phyloP scores from a whole-genome alignment of 768 basidiomycete species.

The Hortiboletus flavorubellus region DNA sequence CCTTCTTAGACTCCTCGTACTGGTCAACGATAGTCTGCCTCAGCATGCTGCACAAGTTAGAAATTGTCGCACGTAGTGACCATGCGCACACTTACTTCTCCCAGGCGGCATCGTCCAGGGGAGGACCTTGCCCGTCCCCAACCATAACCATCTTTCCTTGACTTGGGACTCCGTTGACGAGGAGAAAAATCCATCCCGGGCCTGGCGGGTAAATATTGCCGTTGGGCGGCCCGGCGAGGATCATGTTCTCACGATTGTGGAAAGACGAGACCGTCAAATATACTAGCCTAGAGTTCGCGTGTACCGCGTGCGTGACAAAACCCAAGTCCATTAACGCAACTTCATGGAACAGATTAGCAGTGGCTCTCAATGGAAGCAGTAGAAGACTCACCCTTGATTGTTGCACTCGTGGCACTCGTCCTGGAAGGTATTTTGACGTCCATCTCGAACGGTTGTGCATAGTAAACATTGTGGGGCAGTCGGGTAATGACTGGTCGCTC shows the following conservation, averaged over 20 bases:
- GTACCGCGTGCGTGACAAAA: conserved; percentile 75
- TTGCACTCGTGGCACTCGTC: conserved; percentile 32
- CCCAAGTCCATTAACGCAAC: conserved; percentile 80
- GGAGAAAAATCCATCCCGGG: conserved; percentile 72
- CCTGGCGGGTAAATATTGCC: conserved; percentile 73
- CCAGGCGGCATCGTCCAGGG: conserved; percentile 52
- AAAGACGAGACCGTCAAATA: conserved; percentile 50
- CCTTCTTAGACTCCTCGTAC: conserved; percentile 39
- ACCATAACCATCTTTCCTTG: conserved; percentile 61
- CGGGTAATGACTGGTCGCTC: conserved; percentile 51
- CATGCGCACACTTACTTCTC: conserved; percentile 47
- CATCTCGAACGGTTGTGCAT: conserved; percentile 47
- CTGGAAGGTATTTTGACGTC: conserved; percentile 40
- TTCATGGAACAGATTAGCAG: conserved; percentile 27
- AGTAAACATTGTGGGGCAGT: conserved; percentile 37
- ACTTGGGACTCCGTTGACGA: conserved; percentile 66
- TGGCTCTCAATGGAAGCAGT: not conserved
- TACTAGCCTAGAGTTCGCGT: conserved; percentile 74
- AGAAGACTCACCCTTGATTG: conserved; percentile 48
- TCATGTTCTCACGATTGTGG: conserved; percentile 44
- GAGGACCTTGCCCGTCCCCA: conserved; percentile 61
- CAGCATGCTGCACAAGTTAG: conserved; percentile 41
- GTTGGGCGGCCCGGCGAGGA: conserved; percentile 62
- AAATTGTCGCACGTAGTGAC: not conserved
- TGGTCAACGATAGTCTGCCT: conserved; percentile 47